A percentile compares a stretch with the other conserved stretches of the same genome.
Evolutionary conservation across 2,329 filamentous ascomycete genomes (phyloP).

Genomic region (Arachnopeziza araneosa): DNA sequence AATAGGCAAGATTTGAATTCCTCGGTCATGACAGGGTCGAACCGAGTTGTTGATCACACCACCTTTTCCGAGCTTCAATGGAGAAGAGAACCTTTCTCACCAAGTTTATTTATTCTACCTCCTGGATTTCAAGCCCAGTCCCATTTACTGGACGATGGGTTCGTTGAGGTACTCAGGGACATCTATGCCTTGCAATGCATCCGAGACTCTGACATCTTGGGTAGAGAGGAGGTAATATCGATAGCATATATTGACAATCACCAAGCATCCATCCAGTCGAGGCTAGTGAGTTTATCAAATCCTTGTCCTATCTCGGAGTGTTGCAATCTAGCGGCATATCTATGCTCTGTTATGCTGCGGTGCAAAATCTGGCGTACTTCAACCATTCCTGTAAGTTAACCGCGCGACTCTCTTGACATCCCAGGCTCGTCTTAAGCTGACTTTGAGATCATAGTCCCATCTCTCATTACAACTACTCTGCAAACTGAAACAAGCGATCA

Average conservation of each 20-base stretch:
- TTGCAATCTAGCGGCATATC: constrained; percentile 36
- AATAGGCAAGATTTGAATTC: constrained; percentile 40
- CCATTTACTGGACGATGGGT: constrained; percentile 26
- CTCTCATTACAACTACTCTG: constrained; percentile 30
- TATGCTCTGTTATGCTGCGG: constrained; percentile 40
- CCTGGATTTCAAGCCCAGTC: constrained; percentile 29
- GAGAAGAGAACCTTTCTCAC: constrained; percentile 32
- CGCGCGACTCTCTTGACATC: not conserved
- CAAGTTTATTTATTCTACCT: constrained; percentile 30
- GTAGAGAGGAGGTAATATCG: constrained; percentile 15
- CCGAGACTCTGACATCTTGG: constrained; percentile 26
- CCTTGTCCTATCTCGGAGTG: constrained; percentile 27
- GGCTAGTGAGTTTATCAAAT: constrained; percentile 27
- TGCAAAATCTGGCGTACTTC: constrained; percentile 37
- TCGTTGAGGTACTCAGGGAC: constrained; percentile 36
- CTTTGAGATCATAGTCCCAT: constrained; percentile 24
- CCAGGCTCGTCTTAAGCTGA: constrained; percentile 9
- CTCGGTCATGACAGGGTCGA: constrained; percentile 35
- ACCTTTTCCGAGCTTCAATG: constrained; percentile 39
- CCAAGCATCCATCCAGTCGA: constrained; percentile 38
- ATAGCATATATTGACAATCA: constrained; percentile 36
- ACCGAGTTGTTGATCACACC: constrained; percentile 35
- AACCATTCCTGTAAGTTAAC: constrained; percentile 35
- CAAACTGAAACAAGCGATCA: constrained; percentile 27
- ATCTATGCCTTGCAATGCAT: constrained; percentile 36